A percentile compares a stretch with the other conserved stretches of the same genome.
These are phyloP conservation scores for Rachicladosporium sp. DNA, from an alignment of 2,329 filamentous ascomycete genomes.

Conservation along the genomic window DNA sequence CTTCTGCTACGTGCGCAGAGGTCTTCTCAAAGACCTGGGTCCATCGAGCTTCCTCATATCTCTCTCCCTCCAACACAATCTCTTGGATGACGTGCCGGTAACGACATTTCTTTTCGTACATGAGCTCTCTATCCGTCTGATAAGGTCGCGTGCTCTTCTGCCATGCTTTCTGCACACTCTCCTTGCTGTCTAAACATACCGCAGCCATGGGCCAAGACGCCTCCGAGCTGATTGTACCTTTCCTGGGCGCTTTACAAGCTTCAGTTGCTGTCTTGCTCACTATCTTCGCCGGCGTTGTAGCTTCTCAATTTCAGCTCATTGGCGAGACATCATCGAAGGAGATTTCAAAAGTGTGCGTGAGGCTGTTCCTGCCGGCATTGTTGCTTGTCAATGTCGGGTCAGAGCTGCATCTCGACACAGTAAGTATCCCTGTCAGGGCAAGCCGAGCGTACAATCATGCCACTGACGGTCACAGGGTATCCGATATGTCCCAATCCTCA, in stretches of 20 bases:
- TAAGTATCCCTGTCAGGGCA: conserved; percentile 20
- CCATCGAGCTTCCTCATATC: no score
- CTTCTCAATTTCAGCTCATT: conserved; percentile 39
- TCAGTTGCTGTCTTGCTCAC: conserved; percentile 43
- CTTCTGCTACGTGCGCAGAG: no score
- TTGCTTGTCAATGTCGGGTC: conserved; percentile 42
- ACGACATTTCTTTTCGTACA: no score
- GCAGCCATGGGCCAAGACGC: conserved; percentile 4
- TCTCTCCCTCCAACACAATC: no score
- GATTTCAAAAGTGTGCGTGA: conserved; percentile 40
- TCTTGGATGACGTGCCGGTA: no score
- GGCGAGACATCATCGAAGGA: conserved; percentile 37
- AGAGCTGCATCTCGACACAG: conserved; percentile 37
- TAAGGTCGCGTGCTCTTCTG: no score
- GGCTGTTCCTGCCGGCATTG: conserved; percentile 42
- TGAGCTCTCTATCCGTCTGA: no score
- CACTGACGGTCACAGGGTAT: conserved; percentile 4
- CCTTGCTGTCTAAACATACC: no score
- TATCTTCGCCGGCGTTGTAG: conserved; percentile 39
- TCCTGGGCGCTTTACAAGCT: conserved; percentile 43
- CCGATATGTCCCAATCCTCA: conserved; percentile 19
- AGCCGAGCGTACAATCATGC: background rate
- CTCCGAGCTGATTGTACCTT: conserved; percentile 24
- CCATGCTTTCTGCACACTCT: no score
- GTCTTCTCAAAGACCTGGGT: no score